Conservation (phyloP, 345 rosid genomes). For the Turritis glabra region DNA sequence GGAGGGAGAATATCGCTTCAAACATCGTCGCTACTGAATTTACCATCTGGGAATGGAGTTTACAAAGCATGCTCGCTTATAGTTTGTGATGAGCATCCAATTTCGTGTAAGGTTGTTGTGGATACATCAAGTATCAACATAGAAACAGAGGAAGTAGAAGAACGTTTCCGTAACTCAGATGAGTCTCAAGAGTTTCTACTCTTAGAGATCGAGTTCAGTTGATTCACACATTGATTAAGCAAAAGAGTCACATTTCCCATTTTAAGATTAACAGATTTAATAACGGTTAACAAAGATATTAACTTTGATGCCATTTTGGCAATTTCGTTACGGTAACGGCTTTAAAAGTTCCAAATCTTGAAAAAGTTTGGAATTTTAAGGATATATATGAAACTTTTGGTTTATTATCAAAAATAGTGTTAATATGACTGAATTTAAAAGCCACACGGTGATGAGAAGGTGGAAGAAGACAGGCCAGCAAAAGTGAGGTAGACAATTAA, state of each 20-base stretch:
- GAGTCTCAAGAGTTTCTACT: constrained; percentile 37
- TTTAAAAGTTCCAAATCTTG: background rate
- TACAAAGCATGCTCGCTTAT: constrained; percentile 53
- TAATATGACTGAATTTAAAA: background rate
- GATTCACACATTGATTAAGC: constrained; percentile 5
- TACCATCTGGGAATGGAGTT: constrained; percentile 67
- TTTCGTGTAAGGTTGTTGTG: constrained; percentile 58
- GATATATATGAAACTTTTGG: background rate
- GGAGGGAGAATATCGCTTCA: constrained; percentile 43
- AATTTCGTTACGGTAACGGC: background rate
- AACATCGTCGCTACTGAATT: constrained; percentile 58
- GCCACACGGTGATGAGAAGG: background rate
- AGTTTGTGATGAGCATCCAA: constrained; percentile 33
- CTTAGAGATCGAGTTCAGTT: constrained; percentile 68
- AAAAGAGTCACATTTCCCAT: background rate
- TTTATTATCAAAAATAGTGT: background rate
- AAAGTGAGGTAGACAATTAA: background rate
- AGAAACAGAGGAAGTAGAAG: constrained; percentile 44
- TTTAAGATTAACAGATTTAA: background rate
- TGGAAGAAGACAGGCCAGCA: constrained; percentile 24
- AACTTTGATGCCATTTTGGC: background rate
- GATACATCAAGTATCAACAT: constrained; percentile 49
- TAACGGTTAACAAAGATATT: background rate
- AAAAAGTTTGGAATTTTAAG: background rate
- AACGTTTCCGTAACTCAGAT: constrained; percentile 35